A percentile compares a stretch with the other conserved stretches of the same genome.
phyloP scores from a whole-genome alignment of 176 grass and related monocot genomes.

The Aegilops bicornis region DNA sequence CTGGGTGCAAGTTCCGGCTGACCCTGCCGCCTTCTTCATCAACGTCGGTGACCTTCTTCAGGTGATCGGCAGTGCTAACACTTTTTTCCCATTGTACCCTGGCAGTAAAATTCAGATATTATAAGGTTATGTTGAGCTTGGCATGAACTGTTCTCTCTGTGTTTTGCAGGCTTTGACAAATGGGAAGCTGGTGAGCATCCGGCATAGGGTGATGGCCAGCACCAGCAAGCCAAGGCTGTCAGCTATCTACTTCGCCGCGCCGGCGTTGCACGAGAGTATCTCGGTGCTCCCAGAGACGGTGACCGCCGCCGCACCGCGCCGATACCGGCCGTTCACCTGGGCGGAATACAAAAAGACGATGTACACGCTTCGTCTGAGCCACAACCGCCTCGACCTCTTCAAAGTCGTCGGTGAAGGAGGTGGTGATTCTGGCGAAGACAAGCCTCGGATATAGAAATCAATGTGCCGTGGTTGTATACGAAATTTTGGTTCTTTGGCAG shows the following conservation, averaged over 20 bases:
- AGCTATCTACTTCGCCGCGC: conserved; percentile 76
- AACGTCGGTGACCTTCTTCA: conserved; percentile 82
- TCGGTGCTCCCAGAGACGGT: conserved; percentile 50
- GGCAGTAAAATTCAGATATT: background rate
- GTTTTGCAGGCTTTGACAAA: conserved; percentile 75
- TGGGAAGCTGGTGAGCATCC: conserved; percentile 69
- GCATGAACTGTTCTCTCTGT: background rate
- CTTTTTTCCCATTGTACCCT: background rate
- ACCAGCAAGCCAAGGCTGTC: conserved; percentile 54
- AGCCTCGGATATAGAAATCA: background rate
- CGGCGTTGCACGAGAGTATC: conserved; percentile 50
- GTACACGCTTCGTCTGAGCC: conserved; percentile 73
- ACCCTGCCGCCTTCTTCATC: conserved; percentile 75
- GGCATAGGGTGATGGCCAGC: conserved; percentile 83
- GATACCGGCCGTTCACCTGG: conserved; percentile 79
- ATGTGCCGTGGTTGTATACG: background rate
- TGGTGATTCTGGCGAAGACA: background rate
- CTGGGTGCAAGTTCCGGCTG: conserved; percentile 66
- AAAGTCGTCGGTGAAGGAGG: background rate
- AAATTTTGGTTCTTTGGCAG: conserved; percentile 17
- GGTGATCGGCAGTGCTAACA: conserved; percentile 30
- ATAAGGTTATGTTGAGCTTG: background rate
- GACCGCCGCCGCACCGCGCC: conserved; percentile 4
- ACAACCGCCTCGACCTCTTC: conserved; percentile 79
- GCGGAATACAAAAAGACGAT: conserved; percentile 92